Evolutionary conservation across 495 filamentous ascomycete species (phyloP).

Genomic region (Penicillium ochrochloron): DNA sequence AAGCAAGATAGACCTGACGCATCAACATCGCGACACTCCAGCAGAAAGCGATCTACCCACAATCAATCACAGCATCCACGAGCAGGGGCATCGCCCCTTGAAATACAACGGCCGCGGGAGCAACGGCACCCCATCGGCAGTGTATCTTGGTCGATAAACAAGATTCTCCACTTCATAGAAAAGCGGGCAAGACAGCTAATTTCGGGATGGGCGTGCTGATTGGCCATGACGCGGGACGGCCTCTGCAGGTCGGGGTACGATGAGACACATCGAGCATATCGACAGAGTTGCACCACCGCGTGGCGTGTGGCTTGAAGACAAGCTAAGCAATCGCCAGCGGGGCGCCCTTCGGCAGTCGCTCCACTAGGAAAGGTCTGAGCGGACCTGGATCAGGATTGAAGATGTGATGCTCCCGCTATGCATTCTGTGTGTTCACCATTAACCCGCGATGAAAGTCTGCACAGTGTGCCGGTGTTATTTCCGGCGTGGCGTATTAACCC

Average conservation of each 20-base stretch:
- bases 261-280: slow-evolving; percentile 16
- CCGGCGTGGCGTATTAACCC: slow-evolving; percentile 15
- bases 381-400: slow-evolving; percentile 1
- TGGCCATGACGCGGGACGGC: slow-evolving; percentile 12
- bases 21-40: slow-evolving; percentile 20
- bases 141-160: slow-evolving; percentile 7
- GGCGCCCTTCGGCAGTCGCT: slow-evolving; percentile 12
- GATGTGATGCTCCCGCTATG: not conserved
- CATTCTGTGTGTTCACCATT: not conserved
- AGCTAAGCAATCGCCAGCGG: slow-evolving; percentile 23
- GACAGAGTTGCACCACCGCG: not conserved
- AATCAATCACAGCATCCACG: not conserved
- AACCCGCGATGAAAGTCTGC: not conserved
- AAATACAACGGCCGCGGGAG: slow-evolving; percentile 12
- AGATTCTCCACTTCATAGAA: slow-evolving; percentile 8
- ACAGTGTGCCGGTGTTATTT: not conserved
- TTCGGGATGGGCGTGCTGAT: slow-evolving; percentile 4
- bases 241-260: slow-evolving; percentile 12
- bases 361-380: slow-evolving; percentile 12
- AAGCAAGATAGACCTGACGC: slow-evolving; percentile 31
- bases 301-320: slow-evolving; percentile 11
- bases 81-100: slow-evolving; percentile 8
- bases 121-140: slow-evolving; percentile 1
- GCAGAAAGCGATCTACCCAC: not conserved
- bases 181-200: slow-evolving; percentile 12